A percentile compares a stretch with the other conserved stretches of the same genome.
Conservation (phyloP, 2,329 filamentous ascomycete genomes). For the Aspergillus vadensis region DNA sequence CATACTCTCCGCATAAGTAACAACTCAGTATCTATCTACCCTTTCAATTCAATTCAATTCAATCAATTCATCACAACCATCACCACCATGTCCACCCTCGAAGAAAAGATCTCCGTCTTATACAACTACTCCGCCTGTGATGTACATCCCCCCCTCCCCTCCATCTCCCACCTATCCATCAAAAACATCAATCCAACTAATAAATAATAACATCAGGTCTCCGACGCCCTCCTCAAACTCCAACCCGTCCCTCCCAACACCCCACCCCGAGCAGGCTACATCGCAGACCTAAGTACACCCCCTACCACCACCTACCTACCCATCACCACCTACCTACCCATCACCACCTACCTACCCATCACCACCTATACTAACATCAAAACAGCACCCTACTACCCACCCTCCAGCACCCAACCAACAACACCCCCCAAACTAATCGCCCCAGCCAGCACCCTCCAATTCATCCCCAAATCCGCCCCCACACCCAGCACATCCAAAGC, state of each 20-base stretch:
- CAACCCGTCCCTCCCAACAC: conserved; percentile 45
- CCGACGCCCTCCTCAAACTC: conserved; percentile 72
- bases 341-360: conserved; percentile 32
- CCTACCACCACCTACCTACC: conserved; percentile 20
- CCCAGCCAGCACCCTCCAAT: background rate
- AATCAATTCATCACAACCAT: no score
- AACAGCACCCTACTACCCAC: background rate
- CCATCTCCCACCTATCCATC: background rate
- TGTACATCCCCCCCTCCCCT: conserved; percentile 29
- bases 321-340: conserved; percentile 26
- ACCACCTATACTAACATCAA: background rate
- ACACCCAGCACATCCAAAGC: conserved; percentile 29
- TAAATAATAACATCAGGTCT: conserved; percentile 52
- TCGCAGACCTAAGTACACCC: conserved; percentile 58
- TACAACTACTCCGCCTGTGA: conserved; percentile 47
- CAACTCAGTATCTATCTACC: background rate
- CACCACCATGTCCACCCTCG: conserved; percentile 34
- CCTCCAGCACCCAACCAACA: background rate
- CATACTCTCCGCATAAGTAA: background rate
- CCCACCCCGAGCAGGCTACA: conserved; percentile 65
- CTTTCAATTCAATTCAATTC: conserved; percentile 1
- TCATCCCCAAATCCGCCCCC: conserved; percentile 46
- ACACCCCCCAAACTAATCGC: background rate
- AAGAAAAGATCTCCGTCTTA: conserved; percentile 38
- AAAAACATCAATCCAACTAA: background rate